A percentile compares a stretch with the other conserved stretches of the same genome.
Evolutionary conservation across 108 stramenopile genomes (phyloP).

Genomic region (Cyclotella choctawhatcheeana): DNA sequence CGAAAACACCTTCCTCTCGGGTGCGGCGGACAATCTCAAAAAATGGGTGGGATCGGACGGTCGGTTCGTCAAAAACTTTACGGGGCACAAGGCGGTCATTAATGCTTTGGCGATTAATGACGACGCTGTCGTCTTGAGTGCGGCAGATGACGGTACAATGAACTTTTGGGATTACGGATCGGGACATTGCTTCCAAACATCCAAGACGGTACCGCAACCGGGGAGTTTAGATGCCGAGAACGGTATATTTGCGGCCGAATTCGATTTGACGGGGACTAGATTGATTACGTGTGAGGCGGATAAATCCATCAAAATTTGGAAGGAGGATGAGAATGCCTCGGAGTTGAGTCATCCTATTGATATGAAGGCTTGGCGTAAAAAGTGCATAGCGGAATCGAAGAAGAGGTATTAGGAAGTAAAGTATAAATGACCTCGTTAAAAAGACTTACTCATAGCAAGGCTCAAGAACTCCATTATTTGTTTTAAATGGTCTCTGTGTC

Average conservation of each 20-base stretch:
- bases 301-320: slow-evolving; percentile 99
- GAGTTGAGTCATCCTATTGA: slow-evolving; percentile 96
- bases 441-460: background rate
- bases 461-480: too few species aligned
- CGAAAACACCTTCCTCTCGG: slow-evolving; percentile 96
- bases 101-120: slow-evolving; percentile 96
- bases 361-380: slow-evolving; percentile 93
- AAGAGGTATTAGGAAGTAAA: slow-evolving; percentile 68
- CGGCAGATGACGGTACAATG: slow-evolving; percentile 97
- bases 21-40: slow-evolving; percentile 95
- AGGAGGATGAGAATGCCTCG: slow-evolving; percentile 92
- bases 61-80: slow-evolving; percentile 90
- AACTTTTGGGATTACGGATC: slow-evolving; percentile 98
- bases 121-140: slow-evolving; percentile 95
- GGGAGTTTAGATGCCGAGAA: slow-evolving; percentile 98
- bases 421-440: background rate
- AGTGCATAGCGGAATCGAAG: slow-evolving; percentile 81
- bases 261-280: slow-evolving; percentile 97
- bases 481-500: background rate
- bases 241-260: slow-evolving; percentile 90
- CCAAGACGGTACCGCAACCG: slow-evolving; percentile 92
- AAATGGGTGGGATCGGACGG: slow-evolving; percentile 97
- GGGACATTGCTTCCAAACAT: slow-evolving; percentile 94
- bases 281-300: slow-evolving; percentile 98
- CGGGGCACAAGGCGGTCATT: slow-evolving; percentile 94